Evolutionary conservation across 441 rosid genomes (phyloP).

Genomic region (Viola pubescens): DNA sequence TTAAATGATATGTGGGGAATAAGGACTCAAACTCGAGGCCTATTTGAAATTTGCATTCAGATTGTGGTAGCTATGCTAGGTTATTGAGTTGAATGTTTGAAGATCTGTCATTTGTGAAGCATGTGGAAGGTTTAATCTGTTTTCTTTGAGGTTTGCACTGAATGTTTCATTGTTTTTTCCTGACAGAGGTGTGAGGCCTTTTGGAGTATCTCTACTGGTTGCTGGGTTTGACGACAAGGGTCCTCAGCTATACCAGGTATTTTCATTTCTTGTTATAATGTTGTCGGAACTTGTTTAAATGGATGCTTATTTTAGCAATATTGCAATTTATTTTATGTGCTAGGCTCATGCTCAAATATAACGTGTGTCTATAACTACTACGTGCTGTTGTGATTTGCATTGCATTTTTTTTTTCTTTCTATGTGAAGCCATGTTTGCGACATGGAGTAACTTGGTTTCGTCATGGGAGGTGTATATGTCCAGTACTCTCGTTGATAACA

Average conservation of each 20-base stretch:
- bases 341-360: too few species aligned
- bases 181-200: constrained; percentile 14
- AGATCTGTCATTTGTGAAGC: not conserved
- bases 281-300: constrained; percentile 27
- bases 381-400: constrained; percentile 6
- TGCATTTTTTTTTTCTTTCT: too few species aligned
- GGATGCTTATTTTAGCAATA: not conserved
- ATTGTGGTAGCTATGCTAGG: not conserved
- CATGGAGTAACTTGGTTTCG: too few species aligned
- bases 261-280: not conserved
- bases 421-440: too few species aligned
- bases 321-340: too few species aligned
- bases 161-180: constrained; percentile 12
- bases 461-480: too few species aligned
- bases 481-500: too few species aligned
- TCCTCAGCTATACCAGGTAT: constrained; percentile 15
- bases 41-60: not conserved
- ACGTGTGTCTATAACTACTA: too few species aligned
- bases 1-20: too few species aligned
- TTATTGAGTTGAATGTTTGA: not conserved
- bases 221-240: constrained; percentile 19
- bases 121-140: not conserved
- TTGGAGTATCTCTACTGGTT: constrained; percentile 17
- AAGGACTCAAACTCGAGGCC: too few species aligned
- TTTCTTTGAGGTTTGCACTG: not conserved